A percentile compares a stretch with the other conserved stretches of the same genome.
Conservation (phyloP, 176 grass and related monocot genomes). For the Tillandsia leiboldiana region DNA sequence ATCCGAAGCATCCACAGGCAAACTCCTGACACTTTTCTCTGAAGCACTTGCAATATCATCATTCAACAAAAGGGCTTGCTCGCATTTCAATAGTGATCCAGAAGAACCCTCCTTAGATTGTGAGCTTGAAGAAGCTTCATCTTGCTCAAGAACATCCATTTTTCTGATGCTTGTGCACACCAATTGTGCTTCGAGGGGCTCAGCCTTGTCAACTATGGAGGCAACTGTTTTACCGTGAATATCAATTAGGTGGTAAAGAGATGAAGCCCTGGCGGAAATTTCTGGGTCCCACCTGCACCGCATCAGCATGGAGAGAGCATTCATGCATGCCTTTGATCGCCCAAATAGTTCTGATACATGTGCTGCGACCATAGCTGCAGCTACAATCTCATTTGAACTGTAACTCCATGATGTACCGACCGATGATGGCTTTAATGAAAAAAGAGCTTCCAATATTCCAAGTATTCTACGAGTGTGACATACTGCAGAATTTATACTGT, state of each 20-base stretch:
- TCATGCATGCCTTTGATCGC: slow-evolving; percentile 80
- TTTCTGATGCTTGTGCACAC: slow-evolving; percentile 45
- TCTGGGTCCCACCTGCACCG: slow-evolving; percentile 78
- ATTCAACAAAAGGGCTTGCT: slow-evolving; percentile 33
- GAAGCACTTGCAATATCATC: slow-evolving; percentile 55
- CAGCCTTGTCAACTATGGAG: slow-evolving; percentile 95
- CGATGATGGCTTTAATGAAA: slow-evolving; percentile 98
- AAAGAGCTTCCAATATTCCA: slow-evolving; percentile 93
- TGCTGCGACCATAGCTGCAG: slow-evolving; percentile 98
- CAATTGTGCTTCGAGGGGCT: slow-evolving; percentile 78
- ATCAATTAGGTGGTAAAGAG: slow-evolving; percentile 92
- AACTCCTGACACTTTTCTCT: slow-evolving; percentile 52
- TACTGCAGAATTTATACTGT: slow-evolving; percentile 67
- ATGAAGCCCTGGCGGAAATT: slow-evolving; percentile 81
- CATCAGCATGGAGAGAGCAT: slow-evolving; percentile 71
- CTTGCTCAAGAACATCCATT: slow-evolving; percentile 29
- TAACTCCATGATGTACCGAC: slow-evolving; percentile 97
- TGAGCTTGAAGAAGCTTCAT: slow-evolving; percentile 33
- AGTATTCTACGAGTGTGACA: slow-evolving; percentile 88
- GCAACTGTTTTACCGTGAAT: slow-evolving; percentile 94
- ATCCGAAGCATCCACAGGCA: slow-evolving; percentile 83
- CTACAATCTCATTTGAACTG: slow-evolving; percentile 98
- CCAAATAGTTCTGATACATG: slow-evolving; percentile 97
- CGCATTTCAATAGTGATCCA: slow-evolving; percentile 37
- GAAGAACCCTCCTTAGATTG: slow-evolving; percentile 39